Percentiles rank a stretch among this genome's conserved stretches.
Evolutionary conservation across 495 filamentous ascomycete species (phyloP).

Genomic region (Chlorociboria aeruginascens): DNA sequence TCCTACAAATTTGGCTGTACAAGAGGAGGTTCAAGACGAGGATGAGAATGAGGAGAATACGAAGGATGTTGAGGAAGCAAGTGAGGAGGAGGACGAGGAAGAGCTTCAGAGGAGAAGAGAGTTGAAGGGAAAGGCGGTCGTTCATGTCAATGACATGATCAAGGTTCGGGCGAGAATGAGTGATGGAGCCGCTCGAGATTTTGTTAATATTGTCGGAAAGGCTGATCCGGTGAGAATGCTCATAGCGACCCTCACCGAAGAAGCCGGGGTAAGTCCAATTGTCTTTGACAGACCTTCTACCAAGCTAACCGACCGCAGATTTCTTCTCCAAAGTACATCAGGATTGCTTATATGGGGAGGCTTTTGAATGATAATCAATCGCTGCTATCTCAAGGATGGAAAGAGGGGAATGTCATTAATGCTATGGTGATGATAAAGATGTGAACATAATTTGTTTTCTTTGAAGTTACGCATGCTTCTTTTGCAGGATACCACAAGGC

Average conservation of each 20-base stretch:
- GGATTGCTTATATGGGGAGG: slow-evolving; percentile 68
- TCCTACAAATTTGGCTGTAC: slow-evolving; percentile 52
- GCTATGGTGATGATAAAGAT: slow-evolving; percentile 51
- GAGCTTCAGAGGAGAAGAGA: slow-evolving; percentile 35
- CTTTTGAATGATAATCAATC: slow-evolving; percentile 57
- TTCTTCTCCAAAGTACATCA: slow-evolving; percentile 40
- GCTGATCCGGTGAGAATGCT: slow-evolving; percentile 51
- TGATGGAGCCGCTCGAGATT: slow-evolving; percentile 49
- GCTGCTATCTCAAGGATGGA: slow-evolving; percentile 61
- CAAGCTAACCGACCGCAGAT: slow-evolving; percentile 26
- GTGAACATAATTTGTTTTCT: background rate
- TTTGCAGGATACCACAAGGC: too few relatives aligned
- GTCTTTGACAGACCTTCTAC: background rate
- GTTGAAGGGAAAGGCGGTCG: slow-evolving; percentile 45
- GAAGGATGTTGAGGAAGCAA: background rate
- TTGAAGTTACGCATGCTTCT: too few relatives aligned
- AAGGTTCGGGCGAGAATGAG: slow-evolving; percentile 46
- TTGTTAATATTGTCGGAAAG: slow-evolving; percentile 46
- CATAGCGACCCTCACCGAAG: slow-evolving; percentile 48
- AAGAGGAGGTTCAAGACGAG: slow-evolving; percentile 24
- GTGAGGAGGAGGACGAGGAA: slow-evolving; percentile 9
- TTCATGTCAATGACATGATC: slow-evolving; percentile 24
- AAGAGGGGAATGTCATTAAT: slow-evolving; percentile 64
- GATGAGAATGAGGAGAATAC: slow-evolving; percentile 26
- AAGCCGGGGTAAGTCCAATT: slow-evolving; percentile 44